These are phyloP conservation scores for Trematosphaeria pertusa DNA, from an alignment of 2,329 filamentous ascomycete genomes.

Conservation along the genomic window DNA sequence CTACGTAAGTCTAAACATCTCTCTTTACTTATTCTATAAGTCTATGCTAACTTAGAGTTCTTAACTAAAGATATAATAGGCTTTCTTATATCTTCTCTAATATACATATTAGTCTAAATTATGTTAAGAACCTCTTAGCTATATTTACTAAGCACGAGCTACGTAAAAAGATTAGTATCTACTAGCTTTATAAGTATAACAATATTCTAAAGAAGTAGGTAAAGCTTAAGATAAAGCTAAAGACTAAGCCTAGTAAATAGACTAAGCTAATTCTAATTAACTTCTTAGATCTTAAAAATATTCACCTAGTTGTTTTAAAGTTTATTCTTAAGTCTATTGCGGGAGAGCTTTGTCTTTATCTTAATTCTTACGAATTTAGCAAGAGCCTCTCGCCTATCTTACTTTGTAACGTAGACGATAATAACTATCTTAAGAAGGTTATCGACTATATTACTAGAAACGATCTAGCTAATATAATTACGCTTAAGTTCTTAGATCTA, in stretches of 20 bases:
- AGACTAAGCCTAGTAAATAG: slow-evolving; percentile 15
- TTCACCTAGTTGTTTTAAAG: slow-evolving; percentile 9
- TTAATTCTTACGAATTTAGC: slow-evolving; percentile 12
- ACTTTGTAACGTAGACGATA: slow-evolving; percentile 7
- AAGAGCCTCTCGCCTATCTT: slow-evolving; percentile 13
- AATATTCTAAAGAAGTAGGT: slow-evolving; percentile 14
- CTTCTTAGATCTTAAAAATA: slow-evolving; percentile 14
- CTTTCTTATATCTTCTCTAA: slow-evolving; percentile 15
- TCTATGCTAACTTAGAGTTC: slow-evolving; percentile 12
- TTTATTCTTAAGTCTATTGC: slow-evolving; percentile 8
- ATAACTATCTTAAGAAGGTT: slow-evolving; percentile 7
- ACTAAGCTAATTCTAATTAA: slow-evolving; percentile 12
- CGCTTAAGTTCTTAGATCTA: slow-evolving; percentile 10
- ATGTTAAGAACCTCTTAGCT: slow-evolving; percentile 15
- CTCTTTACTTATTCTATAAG: slow-evolving; percentile 6
- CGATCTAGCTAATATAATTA: slow-evolving; percentile 9
- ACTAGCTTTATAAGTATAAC: slow-evolving; percentile 12
- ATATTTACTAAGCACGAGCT: slow-evolving; percentile 11
- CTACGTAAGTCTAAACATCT: slow-evolving; percentile 10
- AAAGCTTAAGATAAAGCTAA: slow-evolving; percentile 14
- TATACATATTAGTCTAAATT: slow-evolving; percentile 12
- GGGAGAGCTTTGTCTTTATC: slow-evolving; percentile 13
- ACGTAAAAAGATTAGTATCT: slow-evolving; percentile 12
- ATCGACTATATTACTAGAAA: slow-evolving; percentile 11
- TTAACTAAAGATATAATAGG: slow-evolving; percentile 12